Conservation (phyloP, 2,329 filamentous ascomycete genomes). For the Pseudonectria foliicola region DNA sequence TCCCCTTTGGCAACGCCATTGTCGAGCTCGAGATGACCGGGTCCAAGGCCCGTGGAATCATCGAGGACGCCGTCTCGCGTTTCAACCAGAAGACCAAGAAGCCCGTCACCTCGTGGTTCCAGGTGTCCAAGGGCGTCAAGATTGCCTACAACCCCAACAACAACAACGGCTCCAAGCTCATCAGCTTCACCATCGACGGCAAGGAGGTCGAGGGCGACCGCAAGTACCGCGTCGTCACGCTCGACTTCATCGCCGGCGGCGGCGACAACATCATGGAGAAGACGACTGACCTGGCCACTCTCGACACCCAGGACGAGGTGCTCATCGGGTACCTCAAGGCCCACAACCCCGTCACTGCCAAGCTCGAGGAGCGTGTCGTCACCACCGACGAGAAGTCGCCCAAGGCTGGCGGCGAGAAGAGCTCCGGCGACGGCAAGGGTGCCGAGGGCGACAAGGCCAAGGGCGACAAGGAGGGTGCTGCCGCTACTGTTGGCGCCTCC, state of each 20-base stretch:
- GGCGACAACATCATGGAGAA: conserved; percentile 55
- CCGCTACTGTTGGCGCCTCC: conserved; percentile 5
- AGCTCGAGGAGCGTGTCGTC: conserved; percentile 37
- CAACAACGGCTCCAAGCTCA: conserved; percentile 41
- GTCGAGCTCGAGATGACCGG: conserved; percentile 50
- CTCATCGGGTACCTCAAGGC: conserved; percentile 42
- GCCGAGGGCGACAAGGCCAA: not conserved
- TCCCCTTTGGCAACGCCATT: conserved; percentile 60
- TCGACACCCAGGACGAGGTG: conserved; percentile 49
- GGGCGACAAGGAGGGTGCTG: conserved; percentile 5
- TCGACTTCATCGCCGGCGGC: conserved; percentile 56
- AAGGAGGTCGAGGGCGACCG: conserved; percentile 36
- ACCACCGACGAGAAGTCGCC: conserved; percentile 8
- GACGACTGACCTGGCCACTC: conserved; percentile 31
- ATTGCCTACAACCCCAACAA: conserved; percentile 50
- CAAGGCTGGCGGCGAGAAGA: not conserved
- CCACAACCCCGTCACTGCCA: conserved; percentile 41
- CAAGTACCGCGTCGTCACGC: conserved; percentile 52
- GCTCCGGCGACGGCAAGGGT: not conserved
- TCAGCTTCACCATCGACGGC: conserved; percentile 44
- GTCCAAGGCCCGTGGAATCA: conserved; percentile 45
- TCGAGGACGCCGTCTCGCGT: conserved; percentile 51
- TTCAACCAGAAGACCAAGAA: conserved; percentile 48
- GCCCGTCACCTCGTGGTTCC: conserved; percentile 51
- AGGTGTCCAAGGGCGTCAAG: conserved; percentile 50